Percentiles rank a stretch among this genome's conserved stretches.
phyloP scores from a whole-genome alignment of 2,329 filamentous ascomycete genomes.

The Neofusicoccum kwambonambiense region DNA sequence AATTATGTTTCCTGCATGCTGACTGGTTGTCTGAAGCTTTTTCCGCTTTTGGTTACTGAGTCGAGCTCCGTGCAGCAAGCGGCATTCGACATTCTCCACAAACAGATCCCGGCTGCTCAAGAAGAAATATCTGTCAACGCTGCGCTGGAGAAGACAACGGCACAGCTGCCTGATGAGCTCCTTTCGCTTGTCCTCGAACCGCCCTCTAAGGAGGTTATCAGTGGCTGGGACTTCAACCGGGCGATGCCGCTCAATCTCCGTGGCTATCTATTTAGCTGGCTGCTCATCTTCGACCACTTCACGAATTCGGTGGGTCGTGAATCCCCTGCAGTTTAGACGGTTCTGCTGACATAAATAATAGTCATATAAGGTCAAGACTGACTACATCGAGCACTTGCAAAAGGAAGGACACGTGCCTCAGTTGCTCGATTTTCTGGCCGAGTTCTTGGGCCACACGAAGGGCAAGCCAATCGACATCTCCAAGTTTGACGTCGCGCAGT shows the following conservation, averaged over 20 bases:
- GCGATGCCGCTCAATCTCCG: constrained; percentile 68
- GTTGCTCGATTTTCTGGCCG: constrained; percentile 76
- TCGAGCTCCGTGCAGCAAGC: constrained; percentile 75
- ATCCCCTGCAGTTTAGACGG: background rate
- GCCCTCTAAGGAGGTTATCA: constrained; percentile 67
- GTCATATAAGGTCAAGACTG: constrained; percentile 77
- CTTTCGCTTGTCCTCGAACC: constrained; percentile 79
- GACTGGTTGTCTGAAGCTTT: constrained; percentile 49
- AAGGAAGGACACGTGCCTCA: constrained; percentile 66
- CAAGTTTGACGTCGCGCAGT: constrained; percentile 68
- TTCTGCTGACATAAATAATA: constrained; percentile 31
- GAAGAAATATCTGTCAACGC: constrained; percentile 79
- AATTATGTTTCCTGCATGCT: background rate
- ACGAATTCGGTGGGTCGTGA: constrained; percentile 55
- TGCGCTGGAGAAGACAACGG: constrained; percentile 68
- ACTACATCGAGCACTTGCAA: constrained; percentile 79
- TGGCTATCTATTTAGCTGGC: constrained; percentile 85
- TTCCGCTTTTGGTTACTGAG: constrained; percentile 71
- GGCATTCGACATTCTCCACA: constrained; percentile 77
- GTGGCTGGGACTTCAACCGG: constrained; percentile 63
- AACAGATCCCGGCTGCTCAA: constrained; percentile 73
- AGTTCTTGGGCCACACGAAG: constrained; percentile 76
- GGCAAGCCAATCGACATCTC: constrained; percentile 68
- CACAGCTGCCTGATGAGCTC: constrained; percentile 77
- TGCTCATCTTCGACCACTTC: constrained; percentile 85